Evolutionary conservation across 305 asterid genomes (phyloP).

Genomic region (Fraxinus paxiana): DNA sequence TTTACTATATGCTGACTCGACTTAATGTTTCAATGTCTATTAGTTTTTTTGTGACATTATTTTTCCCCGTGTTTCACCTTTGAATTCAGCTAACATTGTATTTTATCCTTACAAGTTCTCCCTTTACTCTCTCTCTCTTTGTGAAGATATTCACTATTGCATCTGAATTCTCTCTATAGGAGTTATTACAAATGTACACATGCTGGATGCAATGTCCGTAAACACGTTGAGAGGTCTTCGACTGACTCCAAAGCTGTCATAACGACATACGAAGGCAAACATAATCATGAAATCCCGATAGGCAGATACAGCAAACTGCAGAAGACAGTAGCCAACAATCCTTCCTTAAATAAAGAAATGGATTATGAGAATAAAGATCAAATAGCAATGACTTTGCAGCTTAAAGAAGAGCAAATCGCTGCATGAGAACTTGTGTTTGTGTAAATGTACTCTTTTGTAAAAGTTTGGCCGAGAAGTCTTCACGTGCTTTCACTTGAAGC

Average conservation of each 20-base stretch:
- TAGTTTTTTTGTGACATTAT: background rate
- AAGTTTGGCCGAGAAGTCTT: background rate
- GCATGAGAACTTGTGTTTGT: constrained; percentile 21
- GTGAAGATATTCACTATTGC: background rate
- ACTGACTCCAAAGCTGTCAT: constrained; percentile 72
- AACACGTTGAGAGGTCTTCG: constrained; percentile 90
- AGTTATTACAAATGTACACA: constrained; percentile 87
- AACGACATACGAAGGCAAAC: constrained; percentile 90
- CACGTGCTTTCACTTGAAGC: background rate
- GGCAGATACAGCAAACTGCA: constrained; percentile 46
- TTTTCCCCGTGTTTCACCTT: background rate
- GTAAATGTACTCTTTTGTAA: background rate
- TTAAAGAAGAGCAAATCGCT: constrained; percentile 53
- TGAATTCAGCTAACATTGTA: background rate
- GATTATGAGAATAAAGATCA: constrained; percentile 35
- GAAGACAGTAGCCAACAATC: constrained; percentile 32
- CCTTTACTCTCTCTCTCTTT: background rate
- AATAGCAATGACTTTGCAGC: constrained; percentile 45
- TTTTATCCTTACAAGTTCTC: background rate
- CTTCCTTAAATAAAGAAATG: constrained; percentile 32
- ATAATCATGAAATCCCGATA: constrained; percentile 67
- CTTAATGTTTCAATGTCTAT: background rate
- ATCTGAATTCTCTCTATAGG: constrained; percentile 39
- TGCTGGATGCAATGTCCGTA: constrained; percentile 87
- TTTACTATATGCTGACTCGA: background rate